Conservation (phyloP, 1,139 yeast species). For the Spathaspora sp. region DNA sequence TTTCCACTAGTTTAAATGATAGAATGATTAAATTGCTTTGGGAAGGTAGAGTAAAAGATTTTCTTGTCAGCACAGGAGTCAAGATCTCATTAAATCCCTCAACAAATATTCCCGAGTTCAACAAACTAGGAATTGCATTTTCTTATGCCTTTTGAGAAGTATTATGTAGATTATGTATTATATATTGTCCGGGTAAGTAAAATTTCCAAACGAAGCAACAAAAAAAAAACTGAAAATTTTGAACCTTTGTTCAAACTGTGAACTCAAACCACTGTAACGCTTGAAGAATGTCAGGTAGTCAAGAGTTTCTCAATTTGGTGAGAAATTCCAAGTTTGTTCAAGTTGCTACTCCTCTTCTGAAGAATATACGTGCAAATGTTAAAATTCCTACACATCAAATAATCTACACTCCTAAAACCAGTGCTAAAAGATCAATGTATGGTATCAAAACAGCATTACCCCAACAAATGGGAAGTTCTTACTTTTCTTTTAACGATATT, state of each 20-base stretch:
- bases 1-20: conserved; percentile 69
- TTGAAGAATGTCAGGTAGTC: conserved; percentile 12
- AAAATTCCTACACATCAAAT: conserved; percentile 46
- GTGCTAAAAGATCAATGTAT: conserved; percentile 43
- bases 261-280: conserved; percentile 5
- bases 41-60: conserved; percentile 87
- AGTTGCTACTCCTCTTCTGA: conserved; percentile 44
- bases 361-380: conserved; percentile 30
- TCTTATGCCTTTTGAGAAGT: conserved; percentile 30
- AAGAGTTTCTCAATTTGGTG: conserved; percentile 32
- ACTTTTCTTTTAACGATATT: conserved; percentile 44
- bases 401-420: conserved; percentile 42
- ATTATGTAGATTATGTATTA: not conserved
- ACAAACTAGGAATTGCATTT: conserved; percentile 39
- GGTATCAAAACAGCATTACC: conserved; percentile 48
- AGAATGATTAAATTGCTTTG: conserved; percentile 65
- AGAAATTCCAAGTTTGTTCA: conserved; percentile 47
- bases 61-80: conserved; percentile 76
- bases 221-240: conserved; percentile 4
- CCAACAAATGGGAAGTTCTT: conserved; percentile 41
- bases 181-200: conserved; percentile 3
- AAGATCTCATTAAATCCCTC: conserved; percentile 37
- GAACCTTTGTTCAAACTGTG: not conserved
- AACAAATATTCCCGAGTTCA: conserved; percentile 36
- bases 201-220: not conserved